Evolutionary conservation across 306 rosid species (phyloP), one percentile per base, ranked within the genome.

Genomic region (Acacia acuminata): DNA sequence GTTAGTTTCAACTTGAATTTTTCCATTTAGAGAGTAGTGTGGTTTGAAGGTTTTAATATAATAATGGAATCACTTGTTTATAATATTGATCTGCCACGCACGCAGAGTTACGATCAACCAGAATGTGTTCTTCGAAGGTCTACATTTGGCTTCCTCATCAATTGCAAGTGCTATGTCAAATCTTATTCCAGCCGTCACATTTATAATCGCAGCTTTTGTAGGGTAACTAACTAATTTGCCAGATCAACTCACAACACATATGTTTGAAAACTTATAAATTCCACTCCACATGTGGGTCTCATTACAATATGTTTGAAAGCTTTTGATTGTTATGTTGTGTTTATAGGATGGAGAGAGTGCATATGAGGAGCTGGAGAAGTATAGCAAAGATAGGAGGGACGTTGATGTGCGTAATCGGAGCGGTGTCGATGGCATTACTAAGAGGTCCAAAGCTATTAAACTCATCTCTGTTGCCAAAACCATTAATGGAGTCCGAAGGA

Each of bases 171-270:
- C 92, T n/a, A 87, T 87, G 86, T 24, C 45, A 24, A 92, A 92
- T 86, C 86, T 87, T 63, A 30, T 86, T 45, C 97, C 92, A n/a
- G 92, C 91, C 2, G 34, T 92, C 79, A 92, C 97, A 7, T 90
- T 92, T 73, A 67, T 87, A 30, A 88, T 92, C 11, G 89, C 94
- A 34, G 72, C 63, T 25, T 45, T 82, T 73, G 43, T 42, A 6
- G 91, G 92, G 96, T 88, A 85, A 81, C 19, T 45, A 27, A 55
- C 79, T 56, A 24, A 20, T 82, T n/a, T 36, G 40, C 40, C 5
- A 5, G 40, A 36, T 36, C 40, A 36, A 36, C 40, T 36, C 40
- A 36, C 1, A 36, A 36, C 40, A 36, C 40, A 5, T 36, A 5
- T 36, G 40, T 36, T 5, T 5, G 40, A 36, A 36, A 36, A 36